Base-by-base conservation (phyloP, 2,329 filamentous ascomycete genomes). In the Peltaster fructicola region DNA sequence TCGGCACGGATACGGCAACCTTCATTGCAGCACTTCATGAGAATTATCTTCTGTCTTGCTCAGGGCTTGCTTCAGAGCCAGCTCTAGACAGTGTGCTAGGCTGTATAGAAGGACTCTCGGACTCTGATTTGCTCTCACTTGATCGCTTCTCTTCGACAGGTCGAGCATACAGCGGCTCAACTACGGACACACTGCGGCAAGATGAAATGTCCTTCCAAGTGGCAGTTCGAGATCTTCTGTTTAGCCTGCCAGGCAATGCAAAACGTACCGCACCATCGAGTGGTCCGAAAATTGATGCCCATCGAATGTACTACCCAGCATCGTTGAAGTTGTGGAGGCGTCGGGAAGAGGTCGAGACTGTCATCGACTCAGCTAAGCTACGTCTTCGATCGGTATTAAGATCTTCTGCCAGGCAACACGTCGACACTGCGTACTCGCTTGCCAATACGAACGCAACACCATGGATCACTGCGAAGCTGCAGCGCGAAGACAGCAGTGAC, bases 121-220 rank as follows among this genome's bases (percentile, higher is more conserved):
- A 90, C 34, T 80, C 79, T 23, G 88, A 98, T 45, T 55, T 95
- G 4, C 63, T 98, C 7, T 79, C 69, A 23, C 69, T 79, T 2
- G 77, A 79, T 5, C 68, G 69, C 32, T 78, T 80, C 32, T 67
- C 67, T 0, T 56, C 62, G 17, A 67, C 70, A 3, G 57, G 53
- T 5, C 57, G 62, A 13, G 52, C 44, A 44, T 51, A 53, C 38
- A 36, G 63, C 54, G 41, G 59, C 52, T 54, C 45, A 34, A 56
- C 47, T 60, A 73, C 47, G 26, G 85, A 93, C 32, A 63, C 73
- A 8, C 54, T 95, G 7, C 73, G 84, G 5, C 85, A 95, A 50
- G 82, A 93, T 34, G 88, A 98, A 44, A 84, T 98, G 45, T 73
- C 77, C 13, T 95, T 93, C 36, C 80, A 98, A 36, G 73, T 85